Conservation (phyloP, 208 protist species). For the Trypanosoma scelopori region DNA sequence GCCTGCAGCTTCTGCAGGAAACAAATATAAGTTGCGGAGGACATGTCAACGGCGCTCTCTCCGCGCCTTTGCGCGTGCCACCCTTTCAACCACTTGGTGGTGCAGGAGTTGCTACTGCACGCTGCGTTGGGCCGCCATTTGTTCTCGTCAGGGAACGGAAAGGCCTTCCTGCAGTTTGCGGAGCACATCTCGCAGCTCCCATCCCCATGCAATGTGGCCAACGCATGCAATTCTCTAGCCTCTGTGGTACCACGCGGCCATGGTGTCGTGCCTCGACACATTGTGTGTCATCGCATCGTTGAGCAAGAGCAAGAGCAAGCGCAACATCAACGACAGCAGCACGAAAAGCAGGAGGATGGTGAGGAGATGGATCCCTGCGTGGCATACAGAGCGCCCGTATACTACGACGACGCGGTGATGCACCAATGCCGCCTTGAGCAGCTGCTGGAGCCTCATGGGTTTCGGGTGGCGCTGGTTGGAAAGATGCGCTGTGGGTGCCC, state of each 20-base stretch:
- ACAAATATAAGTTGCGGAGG: not conserved
- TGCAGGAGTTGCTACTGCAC: constrained; percentile 64
- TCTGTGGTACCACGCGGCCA: not conserved
- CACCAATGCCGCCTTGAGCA: constrained; percentile 37
- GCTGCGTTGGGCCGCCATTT: constrained; percentile 30
- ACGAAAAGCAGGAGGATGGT: not conserved
- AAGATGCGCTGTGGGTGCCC: constrained; percentile 52
- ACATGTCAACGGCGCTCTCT: constrained; percentile 16
- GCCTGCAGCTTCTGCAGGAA: not conserved
- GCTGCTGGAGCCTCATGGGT: constrained; percentile 44
- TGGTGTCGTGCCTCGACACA: constrained; percentile 9
- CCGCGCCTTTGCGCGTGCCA: constrained; percentile 46
- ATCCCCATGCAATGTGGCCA: not conserved
- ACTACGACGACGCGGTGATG: constrained; percentile 53
- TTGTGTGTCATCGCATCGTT: constrained; percentile 18
- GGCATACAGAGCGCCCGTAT: constrained; percentile 19
- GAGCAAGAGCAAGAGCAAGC: constrained; percentile 7
- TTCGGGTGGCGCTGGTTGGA: constrained; percentile 47
- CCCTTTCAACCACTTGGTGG: constrained; percentile 55
- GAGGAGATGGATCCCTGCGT: not conserved
- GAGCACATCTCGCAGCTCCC: constrained; percentile 23
- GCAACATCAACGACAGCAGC: not conserved
- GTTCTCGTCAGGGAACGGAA: constrained; percentile 3
- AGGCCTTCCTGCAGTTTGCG: constrained; percentile 9
- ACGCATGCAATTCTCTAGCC: not conserved